These are phyloP conservation scores for Naganishia friedmannii DNA, from an alignment of 768 basidiomycete species.

Conservation along the genomic window DNA sequence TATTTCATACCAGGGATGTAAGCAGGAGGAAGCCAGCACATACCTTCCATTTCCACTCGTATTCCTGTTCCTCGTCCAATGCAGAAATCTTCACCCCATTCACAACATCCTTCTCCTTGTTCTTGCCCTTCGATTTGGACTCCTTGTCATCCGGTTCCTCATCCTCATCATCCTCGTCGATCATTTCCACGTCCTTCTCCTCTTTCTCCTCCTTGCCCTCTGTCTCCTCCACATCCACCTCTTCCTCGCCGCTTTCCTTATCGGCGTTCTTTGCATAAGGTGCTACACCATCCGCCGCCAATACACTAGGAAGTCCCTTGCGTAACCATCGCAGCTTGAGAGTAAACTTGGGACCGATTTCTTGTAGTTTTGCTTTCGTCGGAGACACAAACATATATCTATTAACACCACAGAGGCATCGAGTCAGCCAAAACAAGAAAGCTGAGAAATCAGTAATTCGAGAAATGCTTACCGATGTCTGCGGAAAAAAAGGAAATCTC, in stretches of 20 bases:
- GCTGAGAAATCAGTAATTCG: no score
- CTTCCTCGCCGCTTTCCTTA: constrained; percentile 39
- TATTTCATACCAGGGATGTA: neutral
- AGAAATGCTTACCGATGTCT: constrained; percentile 71
- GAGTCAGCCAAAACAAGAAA: neutral
- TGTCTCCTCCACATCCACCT: constrained; percentile 34
- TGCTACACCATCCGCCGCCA: constrained; percentile 49
- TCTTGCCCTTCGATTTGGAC: constrained; percentile 39
- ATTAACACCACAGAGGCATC: constrained; percentile 14
- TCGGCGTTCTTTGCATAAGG: constrained; percentile 38
- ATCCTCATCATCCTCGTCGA: constrained; percentile 58
- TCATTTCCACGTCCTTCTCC: constrained; percentile 71
- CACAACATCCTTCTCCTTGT: constrained; percentile 34
- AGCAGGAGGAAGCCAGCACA: constrained; percentile 10
- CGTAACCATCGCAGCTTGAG: constrained; percentile 85
- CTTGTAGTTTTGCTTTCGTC: constrained; percentile 87
- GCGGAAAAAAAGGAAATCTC: constrained; percentile 96
- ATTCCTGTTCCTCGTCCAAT: constrained; percentile 50
- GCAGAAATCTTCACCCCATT: constrained; percentile 41
- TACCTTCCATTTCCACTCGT: constrained; percentile 52
- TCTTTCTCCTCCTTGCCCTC: constrained; percentile 63
- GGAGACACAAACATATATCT: constrained; percentile 89
- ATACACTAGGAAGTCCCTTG: constrained; percentile 81
- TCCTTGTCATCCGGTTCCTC: constrained; percentile 33
- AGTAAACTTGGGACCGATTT: constrained; percentile 96